A percentile compares a stretch with the other conserved stretches of the same genome.
phyloP scores from a whole-genome alignment of 2,329 filamentous ascomycete species.

The Zymoseptoria tritici region DNA sequence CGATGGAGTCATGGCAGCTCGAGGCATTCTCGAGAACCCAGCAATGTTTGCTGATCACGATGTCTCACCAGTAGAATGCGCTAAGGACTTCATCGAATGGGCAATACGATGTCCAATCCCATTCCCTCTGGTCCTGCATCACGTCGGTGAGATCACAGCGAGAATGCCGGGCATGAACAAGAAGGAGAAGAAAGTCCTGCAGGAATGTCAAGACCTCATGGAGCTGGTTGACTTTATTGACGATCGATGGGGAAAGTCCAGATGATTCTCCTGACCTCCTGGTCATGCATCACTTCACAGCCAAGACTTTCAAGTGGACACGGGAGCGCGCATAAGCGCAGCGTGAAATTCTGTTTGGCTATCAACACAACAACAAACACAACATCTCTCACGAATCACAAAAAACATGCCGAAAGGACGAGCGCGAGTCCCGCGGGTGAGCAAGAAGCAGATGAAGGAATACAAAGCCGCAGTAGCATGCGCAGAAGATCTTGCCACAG shows the following conservation, averaged over 20 bases:
- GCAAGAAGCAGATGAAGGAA: not conserved
- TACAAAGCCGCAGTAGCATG: not conserved
- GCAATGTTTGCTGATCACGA: conserved; percentile 54
- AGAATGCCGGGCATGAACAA: conserved; percentile 50
- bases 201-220: conserved; percentile 27
- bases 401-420: not conserved
- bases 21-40: conserved; percentile 61
- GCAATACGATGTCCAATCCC: conserved; percentile 52
- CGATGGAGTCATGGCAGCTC: conserved; percentile 60
- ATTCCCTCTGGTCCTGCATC: conserved; percentile 57
- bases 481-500: too few species aligned
- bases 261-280: not conserved
- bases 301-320: not conserved
- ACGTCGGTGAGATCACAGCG: conserved; percentile 59
- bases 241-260: conserved; percentile 17
- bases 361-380: not conserved
- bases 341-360: not conserved
- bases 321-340: not conserved
- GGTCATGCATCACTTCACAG: not conserved
- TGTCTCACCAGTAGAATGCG: conserved; percentile 54
- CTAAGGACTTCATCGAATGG: conserved; percentile 56
- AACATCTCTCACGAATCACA: not conserved
- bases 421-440: not conserved
- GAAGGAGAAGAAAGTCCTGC: conserved; percentile 22
- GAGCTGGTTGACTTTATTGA: conserved; percentile 30